Evolutionary conservation across 2,329 filamentous ascomycete genomes (phyloP).

Genomic region (Chrysoporthe puriensis): DNA sequence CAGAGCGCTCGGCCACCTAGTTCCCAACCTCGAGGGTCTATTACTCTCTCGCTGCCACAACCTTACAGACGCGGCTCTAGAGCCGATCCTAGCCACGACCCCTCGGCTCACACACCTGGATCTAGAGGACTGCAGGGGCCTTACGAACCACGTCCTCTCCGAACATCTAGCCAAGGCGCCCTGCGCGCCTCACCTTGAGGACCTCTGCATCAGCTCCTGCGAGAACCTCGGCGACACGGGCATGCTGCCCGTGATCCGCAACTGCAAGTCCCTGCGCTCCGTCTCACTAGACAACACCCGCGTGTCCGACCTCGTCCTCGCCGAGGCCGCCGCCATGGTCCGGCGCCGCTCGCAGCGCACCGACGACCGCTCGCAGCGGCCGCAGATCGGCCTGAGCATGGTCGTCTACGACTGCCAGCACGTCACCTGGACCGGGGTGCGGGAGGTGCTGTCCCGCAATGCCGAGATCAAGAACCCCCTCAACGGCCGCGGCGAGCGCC

Average conservation of each 20-base stretch:
- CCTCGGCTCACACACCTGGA: constrained; percentile 84
- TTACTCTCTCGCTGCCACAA: constrained; percentile 78
- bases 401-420: constrained; percentile 91
- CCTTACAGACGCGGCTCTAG: constrained; percentile 74
- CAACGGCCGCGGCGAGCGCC: constrained; percentile 14
- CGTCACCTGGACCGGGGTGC: constrained; percentile 89
- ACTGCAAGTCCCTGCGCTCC: constrained; percentile 68
- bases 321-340: constrained; percentile 83
- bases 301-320: constrained; percentile 82
- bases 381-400: constrained; percentile 69
- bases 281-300: constrained; percentile 93
- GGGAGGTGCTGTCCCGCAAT: constrained; percentile 85
- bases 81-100: constrained; percentile 72
- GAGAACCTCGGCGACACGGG: constrained; percentile 82
- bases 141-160: constrained; percentile 75
- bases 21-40: constrained; percentile 80
- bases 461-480: constrained; percentile 67
- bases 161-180: constrained; percentile 76
- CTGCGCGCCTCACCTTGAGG: constrained; percentile 71
- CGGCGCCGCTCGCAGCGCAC: constrained; percentile 60
- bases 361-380: constrained; percentile 44
- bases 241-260: constrained; percentile 80
- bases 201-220: constrained; percentile 89
- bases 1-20: constrained; percentile 70
- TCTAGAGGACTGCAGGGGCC: constrained; percentile 77